A percentile compares a stretch with the other conserved stretches of the same genome.
Conservation (phyloP, 2,329 filamentous ascomycete species). For the Clonostachys solani region DNA sequence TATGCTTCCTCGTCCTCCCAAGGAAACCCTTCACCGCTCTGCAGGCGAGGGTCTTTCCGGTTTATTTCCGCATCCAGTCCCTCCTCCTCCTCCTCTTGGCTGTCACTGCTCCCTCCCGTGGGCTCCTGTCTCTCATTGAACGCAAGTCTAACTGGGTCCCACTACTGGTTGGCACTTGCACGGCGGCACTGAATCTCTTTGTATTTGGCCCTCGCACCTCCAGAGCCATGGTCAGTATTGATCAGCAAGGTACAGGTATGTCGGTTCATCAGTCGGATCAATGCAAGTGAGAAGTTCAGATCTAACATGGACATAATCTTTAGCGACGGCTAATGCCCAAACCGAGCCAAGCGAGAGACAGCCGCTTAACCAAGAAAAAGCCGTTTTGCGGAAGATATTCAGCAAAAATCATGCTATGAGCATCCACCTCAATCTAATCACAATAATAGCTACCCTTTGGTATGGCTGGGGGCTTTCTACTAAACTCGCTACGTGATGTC, state of each 20-base stretch:
- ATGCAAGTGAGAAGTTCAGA: too few relatives aligned
- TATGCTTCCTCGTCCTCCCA: constrained; percentile 20
- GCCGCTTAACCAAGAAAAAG: too few relatives aligned
- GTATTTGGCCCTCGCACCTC: constrained; percentile 29
- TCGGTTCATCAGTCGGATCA: too few relatives aligned
- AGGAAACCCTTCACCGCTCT: constrained; percentile 26
- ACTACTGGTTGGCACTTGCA: constrained; percentile 20
- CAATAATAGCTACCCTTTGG: background rate
- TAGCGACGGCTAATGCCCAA: too few relatives aligned
- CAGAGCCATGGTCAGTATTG: background rate
- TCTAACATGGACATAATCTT: too few relatives aligned
- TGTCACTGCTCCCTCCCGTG: constrained; percentile 23
- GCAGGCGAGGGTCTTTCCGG: constrained; percentile 32
- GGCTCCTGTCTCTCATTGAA: constrained; percentile 18
- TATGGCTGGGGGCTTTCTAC: background rate
- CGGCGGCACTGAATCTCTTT: constrained; percentile 23
- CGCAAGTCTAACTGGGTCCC: constrained; percentile 24
- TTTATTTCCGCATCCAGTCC: constrained; percentile 31
- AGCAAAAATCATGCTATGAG: background rate
- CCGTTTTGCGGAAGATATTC: background rate
- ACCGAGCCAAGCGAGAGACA: too few relatives aligned
- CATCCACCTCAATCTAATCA: constrained; percentile 1
- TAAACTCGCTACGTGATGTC: too few relatives aligned
- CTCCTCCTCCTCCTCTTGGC: constrained; percentile 24
- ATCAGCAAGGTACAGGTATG: too few relatives aligned